Base-by-base conservation (phyloP, 768 basidiomycete genomes). In the Suillus hirtellus region DNA sequence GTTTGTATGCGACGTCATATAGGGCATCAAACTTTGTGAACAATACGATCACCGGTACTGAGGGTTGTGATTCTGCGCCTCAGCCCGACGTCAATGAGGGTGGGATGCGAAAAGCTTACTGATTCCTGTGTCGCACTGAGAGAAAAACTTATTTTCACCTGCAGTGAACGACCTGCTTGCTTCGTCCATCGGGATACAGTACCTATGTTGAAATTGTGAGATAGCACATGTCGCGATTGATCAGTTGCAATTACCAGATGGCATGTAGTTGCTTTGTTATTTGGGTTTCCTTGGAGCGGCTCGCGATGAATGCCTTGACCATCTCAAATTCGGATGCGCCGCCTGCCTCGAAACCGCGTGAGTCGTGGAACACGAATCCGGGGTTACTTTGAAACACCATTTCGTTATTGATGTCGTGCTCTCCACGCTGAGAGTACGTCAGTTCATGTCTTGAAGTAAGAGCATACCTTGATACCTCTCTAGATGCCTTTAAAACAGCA, bases 21-120 rank as follows among this genome's bases (percentile, higher is more conserved):
- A 77, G 59, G 27, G 67, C 72, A 61, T 80, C 79, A 46, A 74
- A 73, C 60, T 79, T 80, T 1, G 77, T 79, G 64, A 80, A 78
- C 35, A 81, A 56, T 0, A 71, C 72, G 31, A 81, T 31, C 0
- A 31, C 31, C 31, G 31, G 31, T 31, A 31, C 31, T 31, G 31
- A 31, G 31, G 31, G 2, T 3, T n/a, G 10, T 35, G 14, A 63
- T 46, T 46, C 4, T 46, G 10, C 10, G 44, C 4, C 60, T n/a
- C 0, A 60, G 21, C 61, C 1, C 21, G 27, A 17, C 9, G 31
- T 64, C 17, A 43, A 52, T 37, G 42, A 15, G 27, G 38, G 7
- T 44, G 6, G 42, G 15, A 12, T 21, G 2, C 1, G 9, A 9
- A 9, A 4, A 1, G 2, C 61, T 54, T 11, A 70, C 66, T 60